Conservation (phyloP, 306 rosid genomes). For the Prinsepia uniflora region DNA sequence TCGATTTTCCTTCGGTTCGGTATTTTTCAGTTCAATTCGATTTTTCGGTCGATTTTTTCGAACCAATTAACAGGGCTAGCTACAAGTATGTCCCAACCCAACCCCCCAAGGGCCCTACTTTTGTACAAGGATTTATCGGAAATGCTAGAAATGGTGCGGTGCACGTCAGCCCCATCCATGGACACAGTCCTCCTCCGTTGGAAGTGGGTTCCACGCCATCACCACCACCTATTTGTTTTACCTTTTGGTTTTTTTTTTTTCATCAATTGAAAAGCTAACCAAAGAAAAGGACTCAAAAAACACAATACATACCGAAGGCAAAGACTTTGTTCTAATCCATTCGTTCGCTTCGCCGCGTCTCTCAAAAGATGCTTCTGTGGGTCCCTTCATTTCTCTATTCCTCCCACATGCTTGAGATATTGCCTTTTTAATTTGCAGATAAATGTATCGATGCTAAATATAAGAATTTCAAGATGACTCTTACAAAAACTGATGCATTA, state of each 20-base stretch:
- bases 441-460: not conserved
- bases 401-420: not conserved
- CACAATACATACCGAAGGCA: not conserved
- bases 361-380: conserved; percentile 9
- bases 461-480: too few relatives aligned
- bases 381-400: not conserved
- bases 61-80: too few relatives aligned
- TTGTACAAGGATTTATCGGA: not conserved
- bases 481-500: too few relatives aligned
- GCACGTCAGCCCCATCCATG: conserved; percentile 41
- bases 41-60: too few relatives aligned
- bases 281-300: conserved; percentile 1
- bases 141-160: conserved; percentile 36
- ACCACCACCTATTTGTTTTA: conserved; percentile 7
- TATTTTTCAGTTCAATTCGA: too few relatives aligned
- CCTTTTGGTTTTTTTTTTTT: not conserved
- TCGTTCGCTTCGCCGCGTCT: conserved; percentile 38
- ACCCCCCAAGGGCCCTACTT: not conserved
- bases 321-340: conserved; percentile 11
- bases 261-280: not conserved
- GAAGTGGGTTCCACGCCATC: conserved; percentile 63
- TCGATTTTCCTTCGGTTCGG: too few relatives aligned
- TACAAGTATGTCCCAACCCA: conserved; percentile 4
- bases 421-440: not conserved
- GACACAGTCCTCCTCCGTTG: conserved; percentile 36